A percentile compares a stretch with the other conserved stretches of the same genome.
Conservation (phyloP, 345 rosid species). For the Triadica sebifera region DNA sequence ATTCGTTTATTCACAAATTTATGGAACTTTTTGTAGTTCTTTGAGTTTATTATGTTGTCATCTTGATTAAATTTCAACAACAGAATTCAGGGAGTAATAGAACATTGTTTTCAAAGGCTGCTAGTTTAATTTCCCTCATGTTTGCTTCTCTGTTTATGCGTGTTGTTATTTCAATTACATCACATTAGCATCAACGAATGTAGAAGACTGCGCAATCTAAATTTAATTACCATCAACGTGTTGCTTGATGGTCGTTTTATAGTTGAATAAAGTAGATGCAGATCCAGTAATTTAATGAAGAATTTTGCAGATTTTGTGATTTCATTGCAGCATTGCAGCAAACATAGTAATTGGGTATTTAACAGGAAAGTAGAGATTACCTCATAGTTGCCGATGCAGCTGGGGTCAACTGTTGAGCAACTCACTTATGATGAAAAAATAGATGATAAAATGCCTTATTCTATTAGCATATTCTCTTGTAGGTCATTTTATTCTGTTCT, state of each 20-base stretch:
- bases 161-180: background rate
- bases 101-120: no score
- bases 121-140: background rate
- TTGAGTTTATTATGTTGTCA: no score
- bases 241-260: background rate
- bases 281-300: background rate
- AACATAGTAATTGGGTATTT: background rate
- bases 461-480: background rate
- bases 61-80: no score
- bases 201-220: background rate
- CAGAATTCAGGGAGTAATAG: no score
- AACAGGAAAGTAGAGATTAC: background rate
- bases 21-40: no score
- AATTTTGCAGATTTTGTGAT: background rate
- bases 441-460: background rate
- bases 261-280: background rate
- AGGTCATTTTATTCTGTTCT: background rate
- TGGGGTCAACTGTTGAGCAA: background rate
- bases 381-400: background rate
- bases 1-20: no score
- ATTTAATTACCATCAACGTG: background rate
- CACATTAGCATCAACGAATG: background rate
- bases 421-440: background rate
- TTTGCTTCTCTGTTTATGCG: background rate
- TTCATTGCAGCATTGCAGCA: background rate